These are phyloP conservation scores for Fusarium mundagurra DNA, from an alignment of 2,329 filamentous ascomycete genomes.

Conservation along the genomic window DNA sequence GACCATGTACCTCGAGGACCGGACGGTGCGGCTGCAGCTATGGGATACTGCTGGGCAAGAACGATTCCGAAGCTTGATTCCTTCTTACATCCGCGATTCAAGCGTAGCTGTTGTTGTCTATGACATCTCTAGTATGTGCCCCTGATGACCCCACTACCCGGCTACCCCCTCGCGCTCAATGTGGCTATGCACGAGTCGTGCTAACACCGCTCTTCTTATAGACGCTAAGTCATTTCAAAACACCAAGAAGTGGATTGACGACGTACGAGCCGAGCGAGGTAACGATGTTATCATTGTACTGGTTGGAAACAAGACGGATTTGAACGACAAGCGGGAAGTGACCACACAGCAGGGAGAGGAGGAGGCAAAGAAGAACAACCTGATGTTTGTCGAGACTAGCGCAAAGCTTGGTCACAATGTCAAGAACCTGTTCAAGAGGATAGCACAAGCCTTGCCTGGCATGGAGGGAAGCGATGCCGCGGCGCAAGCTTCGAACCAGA, in stretches of 20 bases:
- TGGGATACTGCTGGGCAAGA: conserved; percentile 99
- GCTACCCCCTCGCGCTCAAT: conserved; percentile 10
- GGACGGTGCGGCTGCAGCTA: conserved; percentile 94
- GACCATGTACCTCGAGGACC: conserved; percentile 99
- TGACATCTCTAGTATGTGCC: conserved; percentile 83
- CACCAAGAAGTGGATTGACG: conserved; percentile 99
- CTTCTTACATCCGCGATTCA: conserved; percentile 97
- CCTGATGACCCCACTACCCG: conserved; percentile 35
- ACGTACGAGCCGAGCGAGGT: conserved; percentile 93
- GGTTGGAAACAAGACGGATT: conserved; percentile 98
- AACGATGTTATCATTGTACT: conserved; percentile 99
- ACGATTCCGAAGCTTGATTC: conserved; percentile 95
- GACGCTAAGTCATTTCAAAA: conserved; percentile 97
- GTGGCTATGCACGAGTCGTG: conserved; percentile 18
- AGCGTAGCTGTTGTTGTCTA: conserved; percentile 98
- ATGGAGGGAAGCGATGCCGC: conserved; percentile 93
- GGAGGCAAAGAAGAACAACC: conserved; percentile 95
- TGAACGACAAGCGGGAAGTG: conserved; percentile 98
- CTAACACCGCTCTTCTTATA: conserved; percentile 48
- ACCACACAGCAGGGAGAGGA: conserved; percentile 97
- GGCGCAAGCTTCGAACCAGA: conserved; percentile 77
- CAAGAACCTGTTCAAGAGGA: conserved; percentile 95
- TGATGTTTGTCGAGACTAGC: conserved; percentile 99
- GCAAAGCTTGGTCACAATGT: conserved; percentile 98
- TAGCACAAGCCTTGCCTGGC: conserved; percentile 95